Evolutionary conservation across 352 stramenopile genomes (phyloP), one percentile per base, ranked within the genome.

Genomic region (Phytophthora megakarya): DNA sequence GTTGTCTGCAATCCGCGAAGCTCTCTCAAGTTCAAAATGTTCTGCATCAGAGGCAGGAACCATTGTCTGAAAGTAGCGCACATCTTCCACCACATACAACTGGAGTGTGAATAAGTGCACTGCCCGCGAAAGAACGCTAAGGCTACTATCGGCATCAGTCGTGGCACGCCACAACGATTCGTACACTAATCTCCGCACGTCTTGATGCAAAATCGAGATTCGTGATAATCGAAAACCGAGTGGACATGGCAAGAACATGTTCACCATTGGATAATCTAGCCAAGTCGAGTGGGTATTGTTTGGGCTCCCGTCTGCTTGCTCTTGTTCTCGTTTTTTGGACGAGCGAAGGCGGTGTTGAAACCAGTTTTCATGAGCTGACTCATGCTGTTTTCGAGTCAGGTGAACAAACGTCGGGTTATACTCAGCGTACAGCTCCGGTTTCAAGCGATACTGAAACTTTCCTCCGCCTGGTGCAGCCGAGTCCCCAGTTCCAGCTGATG

Each of bases 351-450:
- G 87, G 13, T 93, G 72, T 38, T 93, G 86, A 45, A 93, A 92
- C 80, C 87, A 94, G 26, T 95, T 95, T 54, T 96, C 83, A 60
- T 93, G 87, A 10, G 89, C 87, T 42, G 84, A 85, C 56, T 95
- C 87, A 54, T 96, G 88, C 35, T 96, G 87, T 44, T 96, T 93
- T 32, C 87, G 78, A 19, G 89, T 93, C 46, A 96, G 58, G 47
- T 95, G 85, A n/a, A 93, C 81, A 52, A 93, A 95, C 7, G 86
- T 90, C 13, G 89, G 84, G 45, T 89, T 84, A 71, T 96, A 96
- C 61, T 95, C 84, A 22, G 86, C 83, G 40, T 87, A 92, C 7
- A 92, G 70, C 58, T 93, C 80, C 0, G 89, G 80, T 39, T 93
- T 92, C 18, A 96, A 73, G 1, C 81, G 81, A 70, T 94, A 96